Conservation (phyloP, 106 monocot species). For the Dendrobium nobile region DNA sequence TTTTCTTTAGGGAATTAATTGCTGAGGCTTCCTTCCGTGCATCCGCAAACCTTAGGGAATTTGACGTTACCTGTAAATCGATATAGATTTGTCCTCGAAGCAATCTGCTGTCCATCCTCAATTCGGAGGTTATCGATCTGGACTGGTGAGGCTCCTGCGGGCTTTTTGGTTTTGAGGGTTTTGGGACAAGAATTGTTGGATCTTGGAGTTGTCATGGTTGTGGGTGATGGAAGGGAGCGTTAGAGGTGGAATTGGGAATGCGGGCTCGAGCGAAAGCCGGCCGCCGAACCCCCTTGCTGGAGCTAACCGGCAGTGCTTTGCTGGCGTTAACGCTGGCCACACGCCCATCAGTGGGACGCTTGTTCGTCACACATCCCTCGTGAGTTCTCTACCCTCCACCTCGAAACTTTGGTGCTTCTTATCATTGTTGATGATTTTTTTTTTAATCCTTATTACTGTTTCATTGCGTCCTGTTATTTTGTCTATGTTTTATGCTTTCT, state of each 20-base stretch:
- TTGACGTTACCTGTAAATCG: background rate
- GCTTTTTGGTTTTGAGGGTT: background rate
- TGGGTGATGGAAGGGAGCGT: slow-evolving; percentile 26
- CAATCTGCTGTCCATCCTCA: background rate
- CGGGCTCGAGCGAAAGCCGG: slow-evolving; percentile 28
- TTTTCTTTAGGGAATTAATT: background rate
- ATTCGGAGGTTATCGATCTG: background rate
- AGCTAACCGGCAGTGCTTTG: slow-evolving; percentile 10
- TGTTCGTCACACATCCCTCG: slow-evolving; percentile 15
- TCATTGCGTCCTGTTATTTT: background rate
- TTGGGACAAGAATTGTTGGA: background rate
- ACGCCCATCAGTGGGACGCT: slow-evolving; percentile 16
- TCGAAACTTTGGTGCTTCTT: background rate
- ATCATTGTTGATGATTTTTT: background rate
- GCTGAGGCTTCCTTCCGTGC: background rate
- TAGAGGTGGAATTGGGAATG: slow-evolving; percentile 19
- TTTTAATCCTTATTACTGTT: background rate
- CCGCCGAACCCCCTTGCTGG: slow-evolving; percentile 43
- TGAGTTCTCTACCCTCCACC: slow-evolving; percentile 3
- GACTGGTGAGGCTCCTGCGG: background rate
- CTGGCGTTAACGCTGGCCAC: background rate
- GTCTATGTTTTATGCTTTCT: background rate
- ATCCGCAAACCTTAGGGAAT: background rate
- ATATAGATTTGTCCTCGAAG: background rate
- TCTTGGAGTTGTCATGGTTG: slow-evolving; percentile 8